These are phyloP conservation scores for Erodium moschatum DNA, from an alignment of 441 rosid species.

Conservation along the genomic window DNA sequence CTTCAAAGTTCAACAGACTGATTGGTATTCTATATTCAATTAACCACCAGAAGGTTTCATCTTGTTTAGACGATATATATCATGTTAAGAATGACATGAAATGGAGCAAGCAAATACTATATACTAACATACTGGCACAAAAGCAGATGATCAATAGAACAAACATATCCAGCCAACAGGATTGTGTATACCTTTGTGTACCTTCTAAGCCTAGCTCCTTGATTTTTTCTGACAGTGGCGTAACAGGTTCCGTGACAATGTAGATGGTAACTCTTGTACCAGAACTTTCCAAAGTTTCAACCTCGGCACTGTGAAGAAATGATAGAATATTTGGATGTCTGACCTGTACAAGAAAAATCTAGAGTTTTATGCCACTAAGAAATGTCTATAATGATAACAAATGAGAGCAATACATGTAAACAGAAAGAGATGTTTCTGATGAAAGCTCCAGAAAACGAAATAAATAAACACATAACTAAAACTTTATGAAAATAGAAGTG, in stretches of 20 bases:
- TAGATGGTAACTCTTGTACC: slow-evolving; percentile 65
- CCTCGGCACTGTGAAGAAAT: slow-evolving; percentile 89
- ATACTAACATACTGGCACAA: neutral
- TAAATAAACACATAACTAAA: neutral
- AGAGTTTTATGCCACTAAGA: slow-evolving; percentile 3
- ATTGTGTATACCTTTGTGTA: slow-evolving; percentile 61
- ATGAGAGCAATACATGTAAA: neutral
- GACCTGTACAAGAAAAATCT: slow-evolving; percentile 44
- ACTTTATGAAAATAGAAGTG: neutral
- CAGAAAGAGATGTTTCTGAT: neutral
- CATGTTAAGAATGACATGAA: neutral
- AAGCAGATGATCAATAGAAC: neutral
- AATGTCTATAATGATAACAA: neutral
- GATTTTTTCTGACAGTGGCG: slow-evolving; percentile 83
- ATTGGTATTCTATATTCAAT: too few relatives aligned
- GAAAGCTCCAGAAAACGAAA: neutral
- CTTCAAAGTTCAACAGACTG: neutral
- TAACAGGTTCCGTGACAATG: slow-evolving; percentile 93
- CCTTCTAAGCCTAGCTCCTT: slow-evolving; percentile 87
- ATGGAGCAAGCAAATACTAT: neutral
- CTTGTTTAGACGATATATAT: neutral
- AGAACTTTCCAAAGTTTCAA: slow-evolving; percentile 65
- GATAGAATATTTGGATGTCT: slow-evolving; percentile 95
- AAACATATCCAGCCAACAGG: slow-evolving; percentile 8
- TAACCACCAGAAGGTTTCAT: too few relatives aligned